Evolutionary conservation across 331 rosid species (phyloP), one percentile per base, ranked within the genome.

Genomic region (Stylosanthes scabra): DNA sequence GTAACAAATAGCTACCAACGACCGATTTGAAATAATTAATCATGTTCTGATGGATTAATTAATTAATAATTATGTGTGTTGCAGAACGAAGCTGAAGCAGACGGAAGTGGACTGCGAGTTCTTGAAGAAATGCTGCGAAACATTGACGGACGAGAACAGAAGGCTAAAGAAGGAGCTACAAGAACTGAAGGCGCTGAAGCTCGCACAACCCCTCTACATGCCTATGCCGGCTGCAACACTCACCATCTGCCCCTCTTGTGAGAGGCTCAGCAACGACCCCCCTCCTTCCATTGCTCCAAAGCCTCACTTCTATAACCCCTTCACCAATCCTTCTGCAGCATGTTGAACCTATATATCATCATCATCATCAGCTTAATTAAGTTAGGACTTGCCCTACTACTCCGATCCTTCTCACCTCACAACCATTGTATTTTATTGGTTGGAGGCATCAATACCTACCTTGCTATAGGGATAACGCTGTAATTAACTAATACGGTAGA

Each of bases 31-130:
- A 20, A 20, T 20, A 20, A 20, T 20, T 20, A 20, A 20, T 20
- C 25, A 20, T 20, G 25, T 20, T 20, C 1, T 20, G 25, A 20
- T 20, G 25, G 25, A 20, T 20, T 20, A 20, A 20, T 20, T 20
- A 20, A 20, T 20, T 20, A 20, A 20, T 20, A 20, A 20, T 20
- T 20, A 1, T 71, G 74, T 14, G 10, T 60, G 34, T 51, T 71
- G 42, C 87, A 94, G 99, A 84, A 94, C 99, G 47, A 94, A 94
- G 88, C 85, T 94, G 73, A 94, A 94, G 86, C 97, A 94, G 75
- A 94, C 99, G 1, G 99, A 94, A 75, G 96, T 94, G 61, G 97
- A 94, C 44, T 94, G 93, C 49, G 99, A 94, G 76, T 83, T 94
- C 57, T 82, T 94, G 66, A 94, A 94, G 91, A 91, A 94, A 78